Conservation (phyloP, 768 basidiomycete genomes). For the Amyloporia xantha region DNA sequence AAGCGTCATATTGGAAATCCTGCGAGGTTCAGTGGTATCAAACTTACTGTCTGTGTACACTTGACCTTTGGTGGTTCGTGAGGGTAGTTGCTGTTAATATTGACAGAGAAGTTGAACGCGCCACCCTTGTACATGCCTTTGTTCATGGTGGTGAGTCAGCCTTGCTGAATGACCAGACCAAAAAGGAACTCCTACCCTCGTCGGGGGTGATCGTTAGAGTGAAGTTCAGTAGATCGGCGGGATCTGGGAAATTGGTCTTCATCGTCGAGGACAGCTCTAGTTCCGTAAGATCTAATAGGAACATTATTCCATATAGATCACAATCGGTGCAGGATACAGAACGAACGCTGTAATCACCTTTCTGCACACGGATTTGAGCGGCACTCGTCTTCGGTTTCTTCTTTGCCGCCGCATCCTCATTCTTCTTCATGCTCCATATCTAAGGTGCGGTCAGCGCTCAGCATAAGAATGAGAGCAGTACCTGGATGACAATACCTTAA, state of each 20-base stretch:
- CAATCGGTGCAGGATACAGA: background rate
- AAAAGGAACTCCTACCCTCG: conserved; percentile 57
- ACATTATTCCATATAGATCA: background rate
- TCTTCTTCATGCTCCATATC: conserved; percentile 99
- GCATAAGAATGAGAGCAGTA: background rate
- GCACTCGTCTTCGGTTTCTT: conserved; percentile 98
- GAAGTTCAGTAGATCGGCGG: conserved; percentile 93
- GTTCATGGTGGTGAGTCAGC: too few relatives aligned
- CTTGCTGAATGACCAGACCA: background rate
- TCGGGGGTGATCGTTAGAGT: conserved; percentile 92
- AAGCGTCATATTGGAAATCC: background rate
- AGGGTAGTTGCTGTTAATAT: conserved; percentile 96
- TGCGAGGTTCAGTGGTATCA: background rate
- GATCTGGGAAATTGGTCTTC: conserved; percentile 91
- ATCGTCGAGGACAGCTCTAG: conserved; percentile 94
- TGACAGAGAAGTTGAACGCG: conserved; percentile 88
- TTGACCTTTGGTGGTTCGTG: conserved; percentile 99
- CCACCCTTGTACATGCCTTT: conserved; percentile 99
- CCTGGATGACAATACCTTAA: conserved; percentile 10
- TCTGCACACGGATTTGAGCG: conserved; percentile 98
- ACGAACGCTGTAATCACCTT: conserved; percentile 49
- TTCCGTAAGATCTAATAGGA: conserved; percentile 81
- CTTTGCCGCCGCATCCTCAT: conserved; percentile 94
- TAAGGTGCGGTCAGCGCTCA: too few relatives aligned
- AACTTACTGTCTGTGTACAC: conserved; percentile 83